Conservation (phyloP, 495 filamentous ascomycete genomes). For the Talaromyces trachyspermus region DNA sequence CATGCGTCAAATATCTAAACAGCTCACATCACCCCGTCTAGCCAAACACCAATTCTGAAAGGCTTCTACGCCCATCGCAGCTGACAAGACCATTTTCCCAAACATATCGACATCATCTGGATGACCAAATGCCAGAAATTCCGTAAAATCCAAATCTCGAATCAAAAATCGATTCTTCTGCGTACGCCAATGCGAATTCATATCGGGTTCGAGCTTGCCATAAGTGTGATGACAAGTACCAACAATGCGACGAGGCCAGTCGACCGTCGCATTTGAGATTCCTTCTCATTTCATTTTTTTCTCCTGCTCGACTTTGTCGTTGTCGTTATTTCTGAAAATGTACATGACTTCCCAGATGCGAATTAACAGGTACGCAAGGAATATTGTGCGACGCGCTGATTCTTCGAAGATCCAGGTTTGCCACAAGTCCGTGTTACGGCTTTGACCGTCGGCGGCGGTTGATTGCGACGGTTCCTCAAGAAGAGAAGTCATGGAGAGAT, state of each 20-base stretch:
- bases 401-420: slow-evolving; percentile 38
- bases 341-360: slow-evolving; percentile 30
- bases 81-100: slow-evolving; percentile 38
- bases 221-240: slow-evolving; percentile 39
- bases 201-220: slow-evolving; percentile 37
- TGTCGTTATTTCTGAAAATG: slow-evolving; percentile 1
- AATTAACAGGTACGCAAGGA: slow-evolving; percentile 32
- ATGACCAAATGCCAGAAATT: slow-evolving; percentile 21
- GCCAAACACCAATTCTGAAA: slow-evolving; percentile 35
- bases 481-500: slow-evolving; percentile 12
- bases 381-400: slow-evolving; percentile 38
- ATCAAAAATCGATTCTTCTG: slow-evolving; percentile 38
- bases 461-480: slow-evolving; percentile 3
- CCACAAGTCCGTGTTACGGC: slow-evolving; percentile 37
- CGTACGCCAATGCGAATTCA: slow-evolving; percentile 43
- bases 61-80: slow-evolving; percentile 35
- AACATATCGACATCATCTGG: slow-evolving; percentile 42
- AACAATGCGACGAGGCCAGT: slow-evolving; percentile 27
- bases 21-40: slow-evolving; percentile 21
- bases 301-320: background rate
- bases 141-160: slow-evolving; percentile 27
- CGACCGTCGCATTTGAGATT: slow-evolving; percentile 24
- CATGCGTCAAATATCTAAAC: too few relatives aligned
- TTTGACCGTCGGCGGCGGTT: too few relatives aligned
- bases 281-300: slow-evolving; percentile 4